Conservation (phyloP, 108 stramenopile genomes). For the Cyclostephanos invisitatus region DNA sequence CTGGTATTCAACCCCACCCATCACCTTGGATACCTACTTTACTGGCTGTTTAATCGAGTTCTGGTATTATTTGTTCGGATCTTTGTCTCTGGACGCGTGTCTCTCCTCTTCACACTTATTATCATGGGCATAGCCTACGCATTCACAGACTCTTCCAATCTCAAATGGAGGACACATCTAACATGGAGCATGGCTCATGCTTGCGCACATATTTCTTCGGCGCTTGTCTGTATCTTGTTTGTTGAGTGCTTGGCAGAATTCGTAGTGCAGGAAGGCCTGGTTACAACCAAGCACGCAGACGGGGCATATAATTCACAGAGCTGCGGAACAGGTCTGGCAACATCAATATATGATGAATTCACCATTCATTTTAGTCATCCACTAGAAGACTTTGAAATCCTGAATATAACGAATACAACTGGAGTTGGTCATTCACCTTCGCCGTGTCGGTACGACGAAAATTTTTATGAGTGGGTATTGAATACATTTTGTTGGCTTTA, state of each 20-base stretch:
- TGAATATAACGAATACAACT: slow-evolving; percentile 29
- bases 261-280: slow-evolving; percentile 46
- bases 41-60: slow-evolving; percentile 36
- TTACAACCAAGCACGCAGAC: slow-evolving; percentile 21
- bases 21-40: slow-evolving; percentile 15
- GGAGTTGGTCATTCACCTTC: slow-evolving; percentile 12
- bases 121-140: slow-evolving; percentile 19
- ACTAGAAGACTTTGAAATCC: slow-evolving; percentile 39
- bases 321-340: slow-evolving; percentile 43
- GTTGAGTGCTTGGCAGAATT: slow-evolving; percentile 59
- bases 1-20: slow-evolving; percentile 44
- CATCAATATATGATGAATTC: slow-evolving; percentile 57
- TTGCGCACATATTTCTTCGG: slow-evolving; percentile 42
- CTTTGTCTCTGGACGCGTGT: slow-evolving; percentile 49
- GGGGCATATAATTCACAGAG: slow-evolving; percentile 22
- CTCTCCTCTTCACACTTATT: slow-evolving; percentile 38
- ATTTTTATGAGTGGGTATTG: slow-evolving; percentile 26
- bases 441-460: slow-evolving; percentile 33
- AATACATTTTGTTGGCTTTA: slow-evolving; percentile 43
- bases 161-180: slow-evolving; percentile 31
- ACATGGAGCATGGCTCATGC: slow-evolving; percentile 45
- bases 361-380: slow-evolving; percentile 41
- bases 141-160: slow-evolving; percentile 43
- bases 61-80: slow-evolving; percentile 35
- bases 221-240: slow-evolving; percentile 50